Conservation (phyloP, 2,329 filamentous ascomycete genomes). For the Fonsecaea erecta region DNA sequence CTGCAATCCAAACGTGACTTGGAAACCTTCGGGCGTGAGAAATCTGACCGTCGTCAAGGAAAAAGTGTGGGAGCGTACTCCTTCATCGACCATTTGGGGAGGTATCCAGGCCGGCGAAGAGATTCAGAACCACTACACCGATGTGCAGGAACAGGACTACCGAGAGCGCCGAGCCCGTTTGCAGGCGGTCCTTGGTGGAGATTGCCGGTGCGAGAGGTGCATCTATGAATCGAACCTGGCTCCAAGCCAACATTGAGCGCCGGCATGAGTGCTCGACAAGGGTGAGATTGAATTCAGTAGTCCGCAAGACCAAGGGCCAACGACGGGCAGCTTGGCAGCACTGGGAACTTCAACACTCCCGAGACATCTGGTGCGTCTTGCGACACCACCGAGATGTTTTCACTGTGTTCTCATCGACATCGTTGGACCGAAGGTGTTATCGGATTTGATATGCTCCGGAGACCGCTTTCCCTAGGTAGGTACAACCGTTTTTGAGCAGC, state of each 20-base stretch:
- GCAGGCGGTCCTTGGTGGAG: slow-evolving; percentile 80
- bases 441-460: neutral
- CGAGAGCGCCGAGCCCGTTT: slow-evolving; percentile 87
- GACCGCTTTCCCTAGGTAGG: neutral
- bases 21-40: slow-evolving; percentile 68
- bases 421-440: neutral
- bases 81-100: slow-evolving; percentile 54
- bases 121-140: slow-evolving; percentile 92
- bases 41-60: slow-evolving; percentile 30
- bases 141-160: slow-evolving; percentile 81
- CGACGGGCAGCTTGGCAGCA: neutral
- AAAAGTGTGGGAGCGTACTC: slow-evolving; percentile 35
- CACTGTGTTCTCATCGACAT: neutral
- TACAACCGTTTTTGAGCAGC: neutral
- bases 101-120: slow-evolving; percentile 81
- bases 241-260: neutral
- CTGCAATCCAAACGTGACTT: slow-evolving; percentile 91
- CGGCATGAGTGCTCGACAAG: neutral
- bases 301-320: neutral
- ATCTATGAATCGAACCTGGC: slow-evolving; percentile 69
- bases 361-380: neutral
- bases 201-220: slow-evolving; percentile 85
- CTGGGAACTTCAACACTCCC: neutral
- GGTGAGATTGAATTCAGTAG: neutral
- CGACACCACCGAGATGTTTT: neutral